Conservation (phyloP, 306 rosid genomes). For the Dryas drummondii region DNA sequence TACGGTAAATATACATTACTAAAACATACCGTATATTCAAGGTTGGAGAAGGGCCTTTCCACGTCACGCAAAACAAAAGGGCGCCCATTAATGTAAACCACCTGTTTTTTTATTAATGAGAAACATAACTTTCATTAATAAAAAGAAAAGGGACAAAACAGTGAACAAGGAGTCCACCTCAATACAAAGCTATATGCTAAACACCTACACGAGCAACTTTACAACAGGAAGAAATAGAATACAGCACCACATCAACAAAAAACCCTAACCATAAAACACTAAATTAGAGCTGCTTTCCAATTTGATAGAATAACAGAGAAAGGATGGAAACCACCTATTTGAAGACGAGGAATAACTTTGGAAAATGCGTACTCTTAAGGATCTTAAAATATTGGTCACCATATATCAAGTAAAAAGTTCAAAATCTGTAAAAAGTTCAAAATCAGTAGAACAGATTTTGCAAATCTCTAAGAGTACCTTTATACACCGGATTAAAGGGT, state of each 20-base stretch:
- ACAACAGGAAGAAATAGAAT: too few relatives aligned
- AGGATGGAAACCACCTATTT: conserved; percentile 72
- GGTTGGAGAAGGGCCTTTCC: conserved; percentile 88
- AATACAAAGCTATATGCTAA: too few relatives aligned
- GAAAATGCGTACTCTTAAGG: conserved; percentile 10
- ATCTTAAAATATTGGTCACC: not conserved
- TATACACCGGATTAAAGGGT: not conserved
- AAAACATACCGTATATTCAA: conserved; percentile 74
- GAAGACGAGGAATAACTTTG: conserved; percentile 21
- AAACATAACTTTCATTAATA: too few relatives aligned
- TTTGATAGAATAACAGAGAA: too few relatives aligned
- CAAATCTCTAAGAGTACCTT: not conserved
- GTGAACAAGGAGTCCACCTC: too few relatives aligned
- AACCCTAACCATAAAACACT: too few relatives aligned
- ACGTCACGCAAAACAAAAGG: conserved; percentile 92
- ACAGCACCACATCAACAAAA: too few relatives aligned
- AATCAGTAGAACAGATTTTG: not conserved
- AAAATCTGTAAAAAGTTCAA: not conserved
- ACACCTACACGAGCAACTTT: too few relatives aligned
- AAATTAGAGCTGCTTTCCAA: too few relatives aligned
- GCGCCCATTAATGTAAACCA: conserved; percentile 84
- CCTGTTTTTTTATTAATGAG: conserved; percentile 33
- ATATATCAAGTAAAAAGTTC: not conserved
- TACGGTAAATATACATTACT: not conserved
- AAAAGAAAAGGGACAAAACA: too few relatives aligned